A percentile compares a stretch with the other conserved stretches of the same genome.
Conservation (phyloP, 2,329 filamentous ascomycete species). For the Onygenales sp. region DNA sequence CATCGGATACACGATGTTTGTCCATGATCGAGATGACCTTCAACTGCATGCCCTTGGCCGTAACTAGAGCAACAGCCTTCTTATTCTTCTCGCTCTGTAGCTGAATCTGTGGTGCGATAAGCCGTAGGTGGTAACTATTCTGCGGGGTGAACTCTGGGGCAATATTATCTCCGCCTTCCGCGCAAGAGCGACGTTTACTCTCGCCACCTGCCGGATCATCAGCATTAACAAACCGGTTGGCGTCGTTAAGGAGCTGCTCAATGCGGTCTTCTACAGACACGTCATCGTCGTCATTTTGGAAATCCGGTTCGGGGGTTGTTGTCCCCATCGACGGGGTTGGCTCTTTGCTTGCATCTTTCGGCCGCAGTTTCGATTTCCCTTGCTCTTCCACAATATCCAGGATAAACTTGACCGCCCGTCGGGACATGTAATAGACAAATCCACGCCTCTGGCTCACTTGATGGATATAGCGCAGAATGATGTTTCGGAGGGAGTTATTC, state of each 20-base stretch:
- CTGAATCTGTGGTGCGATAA: constrained; percentile 96
- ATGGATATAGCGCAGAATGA: constrained; percentile 92
- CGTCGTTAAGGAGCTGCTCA: constrained; percentile 73
- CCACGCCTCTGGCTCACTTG: constrained; percentile 92
- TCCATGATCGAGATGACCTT: constrained; percentile 98
- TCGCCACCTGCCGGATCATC: constrained; percentile 45
- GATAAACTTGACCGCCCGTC: constrained; percentile 94
- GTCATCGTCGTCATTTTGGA: constrained; percentile 46
- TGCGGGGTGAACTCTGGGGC: constrained; percentile 80
- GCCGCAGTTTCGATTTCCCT: constrained; percentile 55
- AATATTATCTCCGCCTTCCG: constrained; percentile 61
- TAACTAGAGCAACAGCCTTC: constrained; percentile 92
- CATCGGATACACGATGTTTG: constrained; percentile 82
- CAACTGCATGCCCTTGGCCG: constrained; percentile 94
- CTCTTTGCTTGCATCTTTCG: constrained; percentile 13
- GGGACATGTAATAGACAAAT: constrained; percentile 95
- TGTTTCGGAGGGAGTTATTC: constrained; percentile 94
- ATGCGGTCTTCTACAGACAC: constrained; percentile 74
- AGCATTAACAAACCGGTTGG: constrained; percentile 68
- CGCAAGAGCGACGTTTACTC: constrained; percentile 14
- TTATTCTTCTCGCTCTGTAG: constrained; percentile 97
- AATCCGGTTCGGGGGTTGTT: constrained; percentile 18
- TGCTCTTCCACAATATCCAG: constrained; percentile 96
- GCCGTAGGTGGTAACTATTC: constrained; percentile 85
- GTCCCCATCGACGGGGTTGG: constrained; percentile 4